phyloP scores from a whole-genome alignment of 352 stramenopile species.

The Pythium guiyangense region DNA sequence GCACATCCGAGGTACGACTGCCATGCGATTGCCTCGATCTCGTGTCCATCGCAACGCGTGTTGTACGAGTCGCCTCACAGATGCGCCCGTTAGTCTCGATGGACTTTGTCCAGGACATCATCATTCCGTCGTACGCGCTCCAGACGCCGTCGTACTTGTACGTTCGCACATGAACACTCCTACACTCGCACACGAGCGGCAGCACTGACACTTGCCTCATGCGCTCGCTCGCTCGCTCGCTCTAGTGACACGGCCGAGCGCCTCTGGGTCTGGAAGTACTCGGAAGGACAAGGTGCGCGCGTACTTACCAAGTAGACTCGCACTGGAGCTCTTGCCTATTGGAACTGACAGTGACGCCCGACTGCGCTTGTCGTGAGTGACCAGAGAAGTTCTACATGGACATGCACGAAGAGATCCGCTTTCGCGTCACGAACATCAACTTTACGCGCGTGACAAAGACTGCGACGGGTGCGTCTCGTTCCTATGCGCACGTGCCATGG shows the following conservation, averaged over 20 bases:
- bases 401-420: conserved; percentile 83
- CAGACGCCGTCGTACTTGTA: conserved; percentile 87
- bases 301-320: too few species aligned
- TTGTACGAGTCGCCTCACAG: background rate
- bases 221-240: too few species aligned
- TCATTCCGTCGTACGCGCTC: conserved; percentile 84
- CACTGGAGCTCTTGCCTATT: too few species aligned
- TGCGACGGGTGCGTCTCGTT: conserved; percentile 38
- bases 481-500: background rate
- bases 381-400: conserved; percentile 87
- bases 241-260: conserved; percentile 66
- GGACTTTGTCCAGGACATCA: conserved; percentile 89
- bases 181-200: too few species aligned
- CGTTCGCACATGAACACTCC: too few species aligned
- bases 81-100: conserved; percentile 51
- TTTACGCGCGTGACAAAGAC: conserved; percentile 88
- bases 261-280: conserved; percentile 87
- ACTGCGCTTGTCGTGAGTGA: too few species aligned
- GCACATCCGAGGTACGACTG: conserved; percentile 58
- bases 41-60: too few species aligned
- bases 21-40: too few species aligned
- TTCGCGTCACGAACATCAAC: conserved; percentile 86
- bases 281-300: conserved; percentile 51
- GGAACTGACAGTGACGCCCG: background rate
- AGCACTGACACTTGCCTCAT: background rate